Percentiles rank a stretch among this genome's conserved stretches.
These are phyloP conservation scores for Hypomontagnella monticulosa DNA, from an alignment of 495 filamentous ascomycete species.

Conservation along the genomic window DNA sequence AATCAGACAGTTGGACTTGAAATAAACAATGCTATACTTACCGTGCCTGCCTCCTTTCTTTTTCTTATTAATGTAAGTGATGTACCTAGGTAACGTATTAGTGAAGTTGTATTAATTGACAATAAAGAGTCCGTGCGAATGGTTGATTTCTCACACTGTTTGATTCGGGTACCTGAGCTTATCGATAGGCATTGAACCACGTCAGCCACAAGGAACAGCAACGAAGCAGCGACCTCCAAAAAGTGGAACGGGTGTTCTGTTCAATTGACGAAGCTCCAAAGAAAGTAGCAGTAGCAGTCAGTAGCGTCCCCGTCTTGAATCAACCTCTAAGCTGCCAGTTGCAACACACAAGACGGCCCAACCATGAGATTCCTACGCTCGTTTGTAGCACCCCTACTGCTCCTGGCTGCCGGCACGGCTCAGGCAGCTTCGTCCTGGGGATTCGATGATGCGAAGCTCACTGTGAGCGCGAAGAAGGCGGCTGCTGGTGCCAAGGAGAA, in stretches of 20 bases:
- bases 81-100: too few relatives aligned
- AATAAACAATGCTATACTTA: too few relatives aligned
- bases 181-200: constrained; percentile 33
- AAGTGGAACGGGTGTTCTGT: constrained; percentile 40
- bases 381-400: constrained; percentile 58
- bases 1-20: too few relatives aligned
- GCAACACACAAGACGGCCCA: constrained; percentile 13
- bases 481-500: constrained; percentile 75
- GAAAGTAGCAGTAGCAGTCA: constrained; percentile 2
- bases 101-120: too few relatives aligned
- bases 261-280: constrained; percentile 37
- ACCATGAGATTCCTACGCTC: constrained; percentile 62
- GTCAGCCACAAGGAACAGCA: constrained; percentile 37
- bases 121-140: not conserved
- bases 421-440: constrained; percentile 81
- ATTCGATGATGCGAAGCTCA: constrained; percentile 85
- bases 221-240: constrained; percentile 5
- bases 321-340: constrained; percentile 21
- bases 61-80: too few relatives aligned
- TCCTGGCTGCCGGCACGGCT: constrained; percentile 56
- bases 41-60: too few relatives aligned
- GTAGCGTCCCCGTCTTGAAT: constrained; percentile 9
- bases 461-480: constrained; percentile 74
- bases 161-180: constrained; percentile 6
- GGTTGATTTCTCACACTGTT: not conserved